Percentiles rank a stretch among this genome's conserved stretches.
Evolutionary conservation across 495 filamentous ascomycete genomes (phyloP).

Genomic region (Neurospora sp.): DNA sequence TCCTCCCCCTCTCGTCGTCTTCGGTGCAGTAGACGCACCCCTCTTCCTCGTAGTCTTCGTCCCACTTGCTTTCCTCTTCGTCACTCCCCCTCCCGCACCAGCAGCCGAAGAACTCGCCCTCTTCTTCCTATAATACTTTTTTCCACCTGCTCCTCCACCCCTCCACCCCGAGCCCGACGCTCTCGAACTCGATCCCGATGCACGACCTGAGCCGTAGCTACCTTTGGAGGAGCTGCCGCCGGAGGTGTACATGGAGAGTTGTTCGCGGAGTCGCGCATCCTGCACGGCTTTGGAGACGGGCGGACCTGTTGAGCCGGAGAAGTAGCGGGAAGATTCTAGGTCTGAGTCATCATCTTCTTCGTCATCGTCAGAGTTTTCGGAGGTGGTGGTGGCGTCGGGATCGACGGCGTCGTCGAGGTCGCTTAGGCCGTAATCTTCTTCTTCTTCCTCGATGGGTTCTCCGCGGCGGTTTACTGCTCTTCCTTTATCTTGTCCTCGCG

Average conservation of each 20-base stretch:
- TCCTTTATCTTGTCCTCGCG: not conserved
- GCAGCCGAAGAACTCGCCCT: not conserved
- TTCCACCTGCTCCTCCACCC: conserved; percentile 13
- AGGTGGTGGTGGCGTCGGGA: conserved; percentile 33
- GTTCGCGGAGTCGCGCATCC: not conserved
- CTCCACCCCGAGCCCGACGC: not conserved
- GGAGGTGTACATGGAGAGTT: not conserved
- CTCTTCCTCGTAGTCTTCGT: not conserved
- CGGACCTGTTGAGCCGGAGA: not conserved
- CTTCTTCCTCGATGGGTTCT: conserved; percentile 34
- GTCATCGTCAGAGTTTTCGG: conserved; percentile 16
- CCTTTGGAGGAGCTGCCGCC: not conserved
- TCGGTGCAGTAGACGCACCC: not conserved
- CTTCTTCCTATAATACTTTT: not conserved
- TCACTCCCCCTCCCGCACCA: not conserved
- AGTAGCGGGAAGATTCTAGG: conserved; percentile 10
- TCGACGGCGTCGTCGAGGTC: conserved; percentile 31
- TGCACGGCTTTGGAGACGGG: not conserved
- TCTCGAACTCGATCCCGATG: not conserved
- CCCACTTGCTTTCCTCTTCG: not conserved
- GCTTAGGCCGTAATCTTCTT: conserved; percentile 44
- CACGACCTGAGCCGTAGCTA: conserved; percentile 14
- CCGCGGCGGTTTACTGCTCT: not conserved
- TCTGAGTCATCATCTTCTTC: conserved; percentile 17
- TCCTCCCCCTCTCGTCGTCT: not conserved